Evolutionary conservation across 495 filamentous ascomycete species (phyloP), one percentile per base, ranked within the genome.

Genomic region (Ramalina intermedia): DNA sequence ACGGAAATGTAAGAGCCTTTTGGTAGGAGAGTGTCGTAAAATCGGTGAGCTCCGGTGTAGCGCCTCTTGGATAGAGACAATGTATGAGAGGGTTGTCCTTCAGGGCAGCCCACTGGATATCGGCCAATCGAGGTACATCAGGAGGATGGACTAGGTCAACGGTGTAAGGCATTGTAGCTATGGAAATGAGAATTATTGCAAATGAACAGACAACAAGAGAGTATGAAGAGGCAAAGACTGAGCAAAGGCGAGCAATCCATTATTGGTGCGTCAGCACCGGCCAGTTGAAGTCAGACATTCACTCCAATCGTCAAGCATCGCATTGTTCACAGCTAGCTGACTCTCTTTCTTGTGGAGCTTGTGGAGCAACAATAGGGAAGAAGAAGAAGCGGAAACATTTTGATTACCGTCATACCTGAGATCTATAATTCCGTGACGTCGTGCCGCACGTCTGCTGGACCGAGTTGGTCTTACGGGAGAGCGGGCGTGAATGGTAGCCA

Each of bases 51-150:
- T 33, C 44, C 14, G 49, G 44, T 4, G 53, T 55, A 2, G 53
- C 43, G n/a, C 53, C 53, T 14, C 50, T 21, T 2, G 53, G 53
- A 37, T 55, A 55, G 9, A 55, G 53, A 12, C 37, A 42, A 45
- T 55, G 44, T 17, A 46, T 52, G 17, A 55, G 33, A 9, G 53
- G 53, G n/a, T 55, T 55, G 13, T 41, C 38, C n/a, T 47, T 39
- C 6, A 55, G 29, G 18, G 53, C 53, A 20, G 53, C 53, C 53
- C 53, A 55, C 27, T 55, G 53, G n/a, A 55, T 55, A 2, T 41
- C 50, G 16, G 53, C 45, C n/a, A 55, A 33, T 21, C 47, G 50
- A 11, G 53, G 49, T 2, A 55, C 43, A 36, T 55, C 53, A 33
- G 23, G 23, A 7, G 49, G 21, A 8, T 43, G 35, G 16, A 50